Conservation (phyloP, 805 yeast species). For the Pichia eremophila region DNA sequence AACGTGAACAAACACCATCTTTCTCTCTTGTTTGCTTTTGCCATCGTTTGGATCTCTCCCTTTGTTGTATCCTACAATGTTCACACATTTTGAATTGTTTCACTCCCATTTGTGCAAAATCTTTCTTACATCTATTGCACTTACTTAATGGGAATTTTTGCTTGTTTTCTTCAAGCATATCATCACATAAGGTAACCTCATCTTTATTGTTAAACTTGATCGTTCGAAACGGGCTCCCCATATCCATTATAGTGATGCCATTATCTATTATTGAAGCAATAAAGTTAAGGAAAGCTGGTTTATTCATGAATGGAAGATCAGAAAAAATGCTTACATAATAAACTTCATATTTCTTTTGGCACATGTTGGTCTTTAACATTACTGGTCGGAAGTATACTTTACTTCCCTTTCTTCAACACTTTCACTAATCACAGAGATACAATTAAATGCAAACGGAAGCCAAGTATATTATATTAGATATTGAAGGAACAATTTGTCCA, state of each 20-base stretch:
- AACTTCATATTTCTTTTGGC: no score
- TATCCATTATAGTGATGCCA: no score
- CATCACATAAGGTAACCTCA: background rate
- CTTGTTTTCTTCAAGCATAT: constrained; percentile 4
- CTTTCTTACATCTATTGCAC: constrained; percentile 55
- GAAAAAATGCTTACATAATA: no score
- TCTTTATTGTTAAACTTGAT: background rate
- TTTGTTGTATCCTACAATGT: constrained; percentile 55
- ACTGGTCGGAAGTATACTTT: no score
- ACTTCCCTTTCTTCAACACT: no score
- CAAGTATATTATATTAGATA: constrained; percentile 47
- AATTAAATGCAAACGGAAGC: no score
- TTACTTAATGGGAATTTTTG: constrained; percentile 5
- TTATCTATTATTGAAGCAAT: no score
- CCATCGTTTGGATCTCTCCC: constrained; percentile 58
- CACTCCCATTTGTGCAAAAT: constrained; percentile 38
- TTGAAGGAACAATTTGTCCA: constrained; percentile 92
- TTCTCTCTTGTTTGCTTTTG: constrained; percentile 51
- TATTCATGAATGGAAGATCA: no score
- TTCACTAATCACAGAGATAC: no score
- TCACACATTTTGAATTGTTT: constrained; percentile 47
- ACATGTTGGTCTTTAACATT: no score
- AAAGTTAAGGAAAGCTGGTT: no score
- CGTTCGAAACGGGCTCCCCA: no score
- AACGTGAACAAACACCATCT: constrained; percentile 55